These are phyloP conservation scores for Musa schizocarpa DNA, from an alignment of 176 grass and related monocot genomes.

Conservation along the genomic window DNA sequence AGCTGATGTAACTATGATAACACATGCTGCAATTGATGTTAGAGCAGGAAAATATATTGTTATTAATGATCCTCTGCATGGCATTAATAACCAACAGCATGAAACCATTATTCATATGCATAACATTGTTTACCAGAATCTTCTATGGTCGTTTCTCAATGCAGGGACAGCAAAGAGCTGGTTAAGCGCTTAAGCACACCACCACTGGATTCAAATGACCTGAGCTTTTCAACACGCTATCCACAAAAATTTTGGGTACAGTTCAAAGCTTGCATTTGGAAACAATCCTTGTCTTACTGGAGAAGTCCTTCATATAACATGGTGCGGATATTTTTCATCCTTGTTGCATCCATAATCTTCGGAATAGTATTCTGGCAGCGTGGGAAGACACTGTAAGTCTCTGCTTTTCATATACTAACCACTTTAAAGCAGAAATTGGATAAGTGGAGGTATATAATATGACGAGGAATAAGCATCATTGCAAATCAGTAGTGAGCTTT, in stretches of 20 bases:
- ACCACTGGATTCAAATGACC: constrained; percentile 27
- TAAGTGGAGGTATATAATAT: no score
- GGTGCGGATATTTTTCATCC: constrained; percentile 42
- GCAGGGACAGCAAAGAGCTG: constrained; percentile 47
- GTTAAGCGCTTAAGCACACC: constrained; percentile 35
- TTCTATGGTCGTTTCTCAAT: constrained; percentile 16
- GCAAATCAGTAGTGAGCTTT: no score
- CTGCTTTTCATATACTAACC: neutral
- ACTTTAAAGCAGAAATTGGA: neutral
- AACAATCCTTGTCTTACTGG: constrained; percentile 71
- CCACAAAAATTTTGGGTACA: constrained; percentile 50
- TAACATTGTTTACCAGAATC: constrained; percentile 1
- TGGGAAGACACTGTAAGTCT: constrained; percentile 50
- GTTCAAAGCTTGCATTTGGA: constrained; percentile 75
- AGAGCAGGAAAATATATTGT: neutral
- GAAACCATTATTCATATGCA: neutral
- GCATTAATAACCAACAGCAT: neutral
- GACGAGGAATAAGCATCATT: no score
- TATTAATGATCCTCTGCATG: no score
- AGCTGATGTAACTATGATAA: neutral
- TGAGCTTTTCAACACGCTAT: constrained; percentile 43
- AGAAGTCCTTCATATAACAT: constrained; percentile 72
- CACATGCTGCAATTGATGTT: neutral
- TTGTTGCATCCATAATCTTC: constrained; percentile 13
- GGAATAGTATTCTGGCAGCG: constrained; percentile 45